Percentiles rank a stretch among this genome's conserved stretches.
Evolutionary conservation across 2,329 filamentous ascomycete species (phyloP).

Genomic region (Arthrobotrys sinensis): DNA sequence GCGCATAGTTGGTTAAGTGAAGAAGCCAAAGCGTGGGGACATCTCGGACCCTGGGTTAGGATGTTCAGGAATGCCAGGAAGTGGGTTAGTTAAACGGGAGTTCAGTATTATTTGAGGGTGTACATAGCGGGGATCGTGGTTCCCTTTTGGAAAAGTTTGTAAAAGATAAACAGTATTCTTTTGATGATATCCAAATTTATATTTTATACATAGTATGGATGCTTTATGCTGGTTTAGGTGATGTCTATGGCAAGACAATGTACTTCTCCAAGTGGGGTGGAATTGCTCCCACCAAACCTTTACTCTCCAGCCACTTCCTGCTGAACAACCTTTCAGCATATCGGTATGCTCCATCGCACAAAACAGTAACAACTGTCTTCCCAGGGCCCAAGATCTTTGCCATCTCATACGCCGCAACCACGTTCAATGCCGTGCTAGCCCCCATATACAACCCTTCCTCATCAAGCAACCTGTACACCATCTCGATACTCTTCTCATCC

Average conservation of each 20-base stretch:
- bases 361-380: conserved; percentile 90
- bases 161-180: conserved; percentile 32
- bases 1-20: conserved; percentile 82
- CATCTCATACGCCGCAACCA: conserved; percentile 93
- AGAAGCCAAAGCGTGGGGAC: conserved; percentile 80
- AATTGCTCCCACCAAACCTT: conserved; percentile 85
- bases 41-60: conserved; percentile 84
- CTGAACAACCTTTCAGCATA: conserved; percentile 96
- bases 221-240: not conserved
- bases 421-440: conserved; percentile 93
- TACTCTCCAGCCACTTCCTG: conserved; percentile 87
- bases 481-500: conserved; percentile 95
- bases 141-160: conserved; percentile 20
- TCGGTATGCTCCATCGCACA: conserved; percentile 96
- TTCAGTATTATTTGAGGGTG: not conserved
- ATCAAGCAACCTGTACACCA: conserved; percentile 96
- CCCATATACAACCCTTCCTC: conserved; percentile 96
- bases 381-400: conserved; percentile 90
- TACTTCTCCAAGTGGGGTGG: conserved; percentile 91
- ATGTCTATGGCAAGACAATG: conserved; percentile 77
- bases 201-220: conserved; percentile 13
- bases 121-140: conserved; percentile 3
- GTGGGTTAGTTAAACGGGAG: conserved; percentile 79
- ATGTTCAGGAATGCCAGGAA: conserved; percentile 89
- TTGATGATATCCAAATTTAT: conserved; percentile 19